Percentiles rank a stretch among this genome's conserved stretches.
Evolutionary conservation across 148 eudicot species (phyloP).

Genomic region (Hydrangea macrophylla): DNA sequence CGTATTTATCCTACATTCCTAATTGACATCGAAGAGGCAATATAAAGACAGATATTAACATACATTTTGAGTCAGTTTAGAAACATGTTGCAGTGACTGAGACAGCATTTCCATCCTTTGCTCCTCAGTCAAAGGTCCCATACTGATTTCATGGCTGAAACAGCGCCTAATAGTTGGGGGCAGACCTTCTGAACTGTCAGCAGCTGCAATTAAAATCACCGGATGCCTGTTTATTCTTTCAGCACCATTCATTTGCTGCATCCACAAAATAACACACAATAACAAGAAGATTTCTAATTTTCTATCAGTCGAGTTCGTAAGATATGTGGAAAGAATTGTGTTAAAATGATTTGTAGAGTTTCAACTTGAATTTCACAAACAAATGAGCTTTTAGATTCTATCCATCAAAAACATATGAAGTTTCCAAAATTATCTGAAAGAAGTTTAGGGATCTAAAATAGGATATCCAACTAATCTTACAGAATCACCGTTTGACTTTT

Average conservation of each 20-base stretch:
- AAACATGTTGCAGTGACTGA: conserved; percentile 52
- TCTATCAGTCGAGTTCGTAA: not conserved
- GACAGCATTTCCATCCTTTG: conserved; percentile 74
- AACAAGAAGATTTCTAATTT: conserved; percentile 7
- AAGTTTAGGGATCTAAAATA: conserved; percentile 2
- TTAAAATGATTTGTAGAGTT: not conserved
- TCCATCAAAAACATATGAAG: no score
- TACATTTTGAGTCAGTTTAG: conserved; percentile 63
- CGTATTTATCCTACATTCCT: not conserved
- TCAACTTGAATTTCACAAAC: not conserved
- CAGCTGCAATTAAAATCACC: conserved; percentile 66
- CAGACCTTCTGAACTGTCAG: conserved; percentile 83
- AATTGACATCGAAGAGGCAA: not conserved
- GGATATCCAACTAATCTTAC: conserved; percentile 40
- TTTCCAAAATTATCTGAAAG: not conserved
- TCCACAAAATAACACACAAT: conserved; percentile 21
- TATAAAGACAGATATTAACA: conserved; percentile 22
- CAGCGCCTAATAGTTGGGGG: conserved; percentile 88
- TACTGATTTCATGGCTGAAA: conserved; percentile 86
- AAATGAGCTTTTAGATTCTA: no score
- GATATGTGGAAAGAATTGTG: not conserved
- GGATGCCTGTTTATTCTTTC: conserved; percentile 44
- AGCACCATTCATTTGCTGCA: conserved; percentile 41
- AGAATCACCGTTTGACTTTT: conserved; percentile 31
- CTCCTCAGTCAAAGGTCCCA: conserved; percentile 82